Percentiles rank a stretch among this genome's conserved stretches.
These are phyloP conservation scores for Ganoderma multipileum DNA, from an alignment of 1,284 basidiomycete genomes.

Conservation along the genomic window DNA sequence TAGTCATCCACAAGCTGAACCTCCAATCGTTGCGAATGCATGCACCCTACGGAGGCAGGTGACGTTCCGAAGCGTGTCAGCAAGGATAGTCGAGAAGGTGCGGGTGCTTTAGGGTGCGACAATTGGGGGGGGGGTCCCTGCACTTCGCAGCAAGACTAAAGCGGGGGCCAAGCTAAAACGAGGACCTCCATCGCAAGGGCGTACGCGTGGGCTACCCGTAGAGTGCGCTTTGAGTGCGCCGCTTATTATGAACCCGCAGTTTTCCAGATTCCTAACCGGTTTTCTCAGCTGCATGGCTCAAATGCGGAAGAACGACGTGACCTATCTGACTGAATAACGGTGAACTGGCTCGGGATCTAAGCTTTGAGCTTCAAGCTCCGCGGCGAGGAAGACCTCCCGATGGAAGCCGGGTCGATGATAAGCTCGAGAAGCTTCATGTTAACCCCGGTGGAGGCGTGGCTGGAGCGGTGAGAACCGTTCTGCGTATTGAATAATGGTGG, in stretches of 20 bases:
- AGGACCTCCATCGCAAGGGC: background rate
- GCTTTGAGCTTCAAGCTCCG: background rate
- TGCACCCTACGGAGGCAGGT: background rate
- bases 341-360: background rate
- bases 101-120: background rate
- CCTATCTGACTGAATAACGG: background rate
- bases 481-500: background rate
- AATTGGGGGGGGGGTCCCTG: background rate
- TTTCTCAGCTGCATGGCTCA: background rate
- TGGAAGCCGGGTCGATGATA: background rate
- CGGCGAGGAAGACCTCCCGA: background rate
- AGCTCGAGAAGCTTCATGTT: background rate
- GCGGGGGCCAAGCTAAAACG: background rate
- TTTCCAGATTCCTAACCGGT: background rate
- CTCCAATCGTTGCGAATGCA: background rate
- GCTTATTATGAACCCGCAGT: background rate
- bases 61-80: background rate
- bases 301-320: background rate
- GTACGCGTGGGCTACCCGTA: too few relatives aligned
- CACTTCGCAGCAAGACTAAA: background rate
- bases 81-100: background rate
- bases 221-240: background rate
- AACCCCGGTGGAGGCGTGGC: background rate
- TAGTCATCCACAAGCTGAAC: background rate
- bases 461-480: background rate